A percentile compares a stretch with the other conserved stretches of the same genome.
These are phyloP conservation scores for Ceratocystis huliohia DNA, from an alignment of 2,329 filamentous ascomycete genomes.

Conservation along the genomic window DNA sequence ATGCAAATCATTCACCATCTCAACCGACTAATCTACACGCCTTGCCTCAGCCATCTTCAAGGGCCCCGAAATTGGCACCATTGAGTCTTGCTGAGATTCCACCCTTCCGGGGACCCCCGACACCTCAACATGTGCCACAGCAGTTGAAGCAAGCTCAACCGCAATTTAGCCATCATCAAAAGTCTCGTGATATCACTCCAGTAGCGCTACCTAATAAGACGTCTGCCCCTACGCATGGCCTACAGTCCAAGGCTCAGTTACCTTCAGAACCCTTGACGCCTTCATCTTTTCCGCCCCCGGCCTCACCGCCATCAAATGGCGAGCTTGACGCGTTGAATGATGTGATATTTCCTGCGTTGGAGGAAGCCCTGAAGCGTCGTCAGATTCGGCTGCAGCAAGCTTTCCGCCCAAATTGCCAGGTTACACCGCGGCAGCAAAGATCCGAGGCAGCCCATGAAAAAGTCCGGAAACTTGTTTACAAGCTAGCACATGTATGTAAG, in stretches of 20 bases:
- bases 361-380: slow-evolving; percentile 77
- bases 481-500: slow-evolving; percentile 69
- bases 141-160: slow-evolving; percentile 22
- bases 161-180: slow-evolving; percentile 14
- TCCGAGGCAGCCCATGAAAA: slow-evolving; percentile 65
- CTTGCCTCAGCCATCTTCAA: slow-evolving; percentile 1
- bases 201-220: slow-evolving; percentile 17
- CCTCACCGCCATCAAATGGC: slow-evolving; percentile 45
- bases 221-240: slow-evolving; percentile 20
- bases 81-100: slow-evolving; percentile 44
- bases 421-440: slow-evolving; percentile 54
- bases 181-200: slow-evolving; percentile 23
- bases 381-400: slow-evolving; percentile 46
- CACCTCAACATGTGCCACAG: slow-evolving; percentile 22
- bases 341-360: slow-evolving; percentile 84
- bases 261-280: slow-evolving; percentile 30
- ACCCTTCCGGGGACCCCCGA: slow-evolving; percentile 36
- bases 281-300: slow-evolving; percentile 43
- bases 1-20: neutral
- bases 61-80: slow-evolving; percentile 27
- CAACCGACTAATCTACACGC: neutral
- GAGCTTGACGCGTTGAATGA: slow-evolving; percentile 79
- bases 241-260: slow-evolving; percentile 27
- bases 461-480: slow-evolving; percentile 66
- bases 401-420: slow-evolving; percentile 32